Conservation (phyloP, 73 alveolate species). For the Tetrahymena malaccensis region DNA sequence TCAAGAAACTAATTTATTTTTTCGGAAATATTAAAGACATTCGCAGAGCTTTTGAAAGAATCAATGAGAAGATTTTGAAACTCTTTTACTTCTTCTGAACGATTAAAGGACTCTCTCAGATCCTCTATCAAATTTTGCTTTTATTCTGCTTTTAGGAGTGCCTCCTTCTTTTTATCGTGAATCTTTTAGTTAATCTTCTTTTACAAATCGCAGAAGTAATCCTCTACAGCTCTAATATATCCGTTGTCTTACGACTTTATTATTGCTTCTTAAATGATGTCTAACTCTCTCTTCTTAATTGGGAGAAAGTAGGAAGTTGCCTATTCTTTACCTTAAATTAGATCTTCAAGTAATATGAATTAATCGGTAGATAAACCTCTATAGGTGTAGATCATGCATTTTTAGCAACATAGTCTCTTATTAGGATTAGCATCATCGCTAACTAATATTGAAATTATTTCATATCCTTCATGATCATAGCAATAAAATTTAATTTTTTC, state of each 20-base stretch:
- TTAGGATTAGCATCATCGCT: neutral
- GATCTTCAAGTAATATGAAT: neutral
- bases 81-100: neutral
- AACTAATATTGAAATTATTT: neutral
- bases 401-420: neutral
- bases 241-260: neutral
- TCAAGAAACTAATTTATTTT: neutral
- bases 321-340: neutral
- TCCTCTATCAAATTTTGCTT: neutral
- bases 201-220: neutral
- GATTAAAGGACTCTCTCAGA: neutral
- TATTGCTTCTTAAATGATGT: neutral
- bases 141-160: neutral
- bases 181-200: neutral
- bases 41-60: neutral
- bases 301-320: neutral
- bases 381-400: neutral
- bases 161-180: neutral
- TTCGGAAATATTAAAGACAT: neutral
- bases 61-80: neutral
- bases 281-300: neutral
- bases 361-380: neutral
- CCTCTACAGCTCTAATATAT: neutral
- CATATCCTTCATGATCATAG: neutral
- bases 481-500: neutral